Evolutionary conservation across 176 grass and related monocot species (phyloP), one percentile per base, ranked within the genome.

Genomic region (Oryza glumipatula): DNA sequence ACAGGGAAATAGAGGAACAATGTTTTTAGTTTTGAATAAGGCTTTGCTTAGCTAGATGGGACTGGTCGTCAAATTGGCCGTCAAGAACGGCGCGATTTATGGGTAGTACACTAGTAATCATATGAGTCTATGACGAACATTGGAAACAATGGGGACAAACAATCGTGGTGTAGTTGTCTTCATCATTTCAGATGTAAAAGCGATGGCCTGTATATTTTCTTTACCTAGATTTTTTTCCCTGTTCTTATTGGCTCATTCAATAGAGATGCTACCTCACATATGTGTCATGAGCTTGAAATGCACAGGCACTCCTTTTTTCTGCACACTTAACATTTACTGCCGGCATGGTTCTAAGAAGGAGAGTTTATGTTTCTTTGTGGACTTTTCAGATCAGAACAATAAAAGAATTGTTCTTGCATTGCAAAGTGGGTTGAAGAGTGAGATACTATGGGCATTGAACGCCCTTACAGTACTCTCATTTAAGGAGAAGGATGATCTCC

Each of bases 321-420:
- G 32, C 10, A 56, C 65, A 61, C 70, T 78, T 76, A 58, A 56
- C 65, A 68, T 61, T 69, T 76, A 58, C 19, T n/a, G 41, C 10
- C 14, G 46, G 1, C 47, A 74, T 73, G 73, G n/a, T 24, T 85
- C 44, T 92, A 1, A 14, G 71, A 13, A 43, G 43, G 78, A 85
- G 17, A 67, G 45, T 9, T 70, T 73, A 79, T 78, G 24, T 21
- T 33, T 78, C 21, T 47, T 86, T 88, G 17, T 81, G 72, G n/a
- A 51, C n/a, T 88, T 76, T 70, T 75, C 86, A 98, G 96, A 99
- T 84, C 93, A 98, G 82, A 94, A 96, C 82, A 96, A 95, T 82
- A 99, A 93, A 85, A 92, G 96, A 92, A 95, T 99, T 72, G 96
- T 99, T 64, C 94, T 99, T 87, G 96, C 96, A 30, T 86, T 99